Conservation (phyloP, 176 grass and related monocot genomes). For the Zea luxurians region DNA sequence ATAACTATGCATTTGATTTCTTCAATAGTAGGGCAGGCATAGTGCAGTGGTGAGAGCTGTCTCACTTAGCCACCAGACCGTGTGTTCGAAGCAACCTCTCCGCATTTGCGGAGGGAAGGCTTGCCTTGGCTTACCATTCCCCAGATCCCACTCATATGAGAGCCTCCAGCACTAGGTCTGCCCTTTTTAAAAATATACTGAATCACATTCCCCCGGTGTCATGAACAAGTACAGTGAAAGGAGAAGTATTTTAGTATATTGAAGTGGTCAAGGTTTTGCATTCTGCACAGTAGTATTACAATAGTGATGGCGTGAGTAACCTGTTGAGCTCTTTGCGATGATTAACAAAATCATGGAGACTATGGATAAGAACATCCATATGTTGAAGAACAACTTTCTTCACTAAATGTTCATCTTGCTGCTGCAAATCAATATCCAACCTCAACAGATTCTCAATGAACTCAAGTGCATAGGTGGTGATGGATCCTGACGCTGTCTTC, state of each 20-base stretch:
- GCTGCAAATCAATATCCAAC: conserved; percentile 71
- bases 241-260: neutral
- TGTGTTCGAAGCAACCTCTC: too few species aligned
- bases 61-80: too few species aligned
- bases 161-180: too few species aligned
- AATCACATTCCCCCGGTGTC: neutral
- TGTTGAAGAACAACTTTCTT: conserved; percentile 70
- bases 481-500: conserved; percentile 72
- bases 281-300: neutral
- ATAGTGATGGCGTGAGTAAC: conserved; percentile 33
- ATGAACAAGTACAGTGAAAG: neutral
- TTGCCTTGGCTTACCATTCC: too few species aligned
- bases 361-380: conserved; percentile 77
- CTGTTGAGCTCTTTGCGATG: conserved; percentile 69
- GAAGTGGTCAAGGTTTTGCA: neutral
- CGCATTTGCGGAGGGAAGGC: too few species aligned
- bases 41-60: too few species aligned
- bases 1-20: neutral
- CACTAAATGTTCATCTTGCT: conserved; percentile 51
- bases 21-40: neutral
- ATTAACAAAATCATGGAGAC: conserved; percentile 78
- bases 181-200: neutral
- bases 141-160: too few species aligned
- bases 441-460: conserved; percentile 92
- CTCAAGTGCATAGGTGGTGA: conserved; percentile 68